Evolutionary conservation across 2,329 filamentous ascomycete genomes (phyloP), one percentile per base, ranked within the genome.

Genomic region (Botrytis pseudocinerea): DNA sequence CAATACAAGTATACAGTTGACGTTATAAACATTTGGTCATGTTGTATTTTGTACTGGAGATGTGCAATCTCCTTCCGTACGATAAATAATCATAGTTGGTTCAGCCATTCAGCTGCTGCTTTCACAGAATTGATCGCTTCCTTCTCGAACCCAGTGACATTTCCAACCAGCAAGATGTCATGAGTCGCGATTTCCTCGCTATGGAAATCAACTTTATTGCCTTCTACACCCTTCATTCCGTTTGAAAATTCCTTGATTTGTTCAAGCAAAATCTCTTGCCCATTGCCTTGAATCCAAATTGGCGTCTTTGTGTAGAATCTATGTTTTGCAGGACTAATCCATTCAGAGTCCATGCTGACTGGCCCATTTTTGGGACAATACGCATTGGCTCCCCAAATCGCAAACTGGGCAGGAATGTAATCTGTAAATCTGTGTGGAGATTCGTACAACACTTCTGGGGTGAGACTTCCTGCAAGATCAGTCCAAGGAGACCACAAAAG

Each of bases 401-500:
- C 51, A 18, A 57, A 57, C n/a, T 57, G 28, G n/a, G 51, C 14
- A 28, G 51, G 51, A 28, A 57, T 57, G 14, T 57, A 57, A 28
- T 57, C 51, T 57, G 51, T 57, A 16, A 57, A 57, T 28, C 51
- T 28, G 51, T 2, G 14, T 28, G 51, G 51, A 57, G 51, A 57
- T 32, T 57, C n/a, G 14, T 28, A 57, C n/a, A 57, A 18, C 7
- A 57, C n/a, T 32, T 57, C 51, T 57, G 51, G 51, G 28, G 51
- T 28, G 8, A 57, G n/a, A 28, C 12, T 57, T n/a, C n/a, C 28
- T 18, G 51, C n/a, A 57, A 57, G n/a, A 57, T 57, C 51, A 57
- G 7, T 32, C 60, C 69, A 71, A 18, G 46, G 60, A 57, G 46
- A 44, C 60, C 69, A 71, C 22, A 25, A 57, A 22, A 65, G 18